Evolutionary conservation across 2,329 filamentous ascomycete species (phyloP).

Genomic region (Coniochaeta sp.): DNA sequence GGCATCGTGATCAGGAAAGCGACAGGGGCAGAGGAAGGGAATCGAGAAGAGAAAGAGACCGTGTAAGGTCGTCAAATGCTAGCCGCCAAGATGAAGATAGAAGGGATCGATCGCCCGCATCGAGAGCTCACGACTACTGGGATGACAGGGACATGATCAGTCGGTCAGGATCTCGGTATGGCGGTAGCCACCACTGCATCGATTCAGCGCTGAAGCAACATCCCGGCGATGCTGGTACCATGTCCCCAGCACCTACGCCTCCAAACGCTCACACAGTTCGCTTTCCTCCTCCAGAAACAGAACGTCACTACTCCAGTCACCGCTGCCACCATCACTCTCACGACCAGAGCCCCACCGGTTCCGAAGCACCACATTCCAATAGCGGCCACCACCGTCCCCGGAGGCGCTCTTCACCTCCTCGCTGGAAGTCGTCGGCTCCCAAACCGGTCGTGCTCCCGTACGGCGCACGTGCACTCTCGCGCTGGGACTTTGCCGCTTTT

Average conservation of each 20-base stretch:
- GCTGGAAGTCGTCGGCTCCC: background rate
- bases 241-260: background rate
- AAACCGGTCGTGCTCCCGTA: slow-evolving; percentile 50
- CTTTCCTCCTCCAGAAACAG: background rate
- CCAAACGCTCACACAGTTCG: background rate
- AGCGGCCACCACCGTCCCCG: background rate
- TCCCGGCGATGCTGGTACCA: background rate
- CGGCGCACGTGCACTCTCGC: slow-evolving; percentile 56
- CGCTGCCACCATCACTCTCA: background rate
- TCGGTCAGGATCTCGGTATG: background rate
- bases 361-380: background rate
- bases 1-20: background rate
- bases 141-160: background rate
- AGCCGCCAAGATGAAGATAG: background rate
- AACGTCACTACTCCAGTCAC: background rate
- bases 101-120: background rate
- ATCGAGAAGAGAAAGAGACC: background rate
- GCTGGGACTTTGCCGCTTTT: slow-evolving; percentile 59
- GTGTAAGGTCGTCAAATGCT: background rate
- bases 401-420: slow-evolving; percentile 13
- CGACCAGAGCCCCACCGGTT: background rate
- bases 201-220: background rate
- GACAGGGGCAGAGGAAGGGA: background rate
- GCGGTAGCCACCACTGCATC: background rate
- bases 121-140: background rate